Evolutionary conservation across 1,284 basidiomycete genomes (phyloP).

Genomic region (Naganishia albida): DNA sequence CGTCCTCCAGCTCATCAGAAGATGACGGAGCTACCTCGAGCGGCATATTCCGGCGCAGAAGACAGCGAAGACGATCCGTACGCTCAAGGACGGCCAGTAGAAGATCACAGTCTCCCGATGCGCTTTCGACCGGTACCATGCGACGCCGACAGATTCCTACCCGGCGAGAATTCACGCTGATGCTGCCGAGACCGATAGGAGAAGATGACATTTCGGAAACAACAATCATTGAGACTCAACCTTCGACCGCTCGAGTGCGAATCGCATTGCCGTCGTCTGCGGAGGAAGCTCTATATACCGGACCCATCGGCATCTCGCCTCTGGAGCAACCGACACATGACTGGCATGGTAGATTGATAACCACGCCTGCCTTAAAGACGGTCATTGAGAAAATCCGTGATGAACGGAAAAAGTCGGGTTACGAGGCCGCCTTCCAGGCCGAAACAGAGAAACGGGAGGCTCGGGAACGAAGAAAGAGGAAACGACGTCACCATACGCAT

Average conservation of each 20-base stretch:
- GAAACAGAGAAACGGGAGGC: conserved; percentile 27
- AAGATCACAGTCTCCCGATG: conserved; percentile 21
- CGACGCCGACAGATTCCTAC: conserved; percentile 5
- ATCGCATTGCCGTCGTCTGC: conserved; percentile 19
- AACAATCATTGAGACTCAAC: conserved; percentile 1
- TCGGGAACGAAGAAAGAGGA: conserved; percentile 11
- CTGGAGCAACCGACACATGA: conserved; percentile 13
- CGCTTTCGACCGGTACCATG: conserved; percentile 7
- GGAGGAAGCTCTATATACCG: conserved; percentile 1
- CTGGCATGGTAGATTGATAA: conserved; percentile 28
- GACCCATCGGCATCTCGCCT: conserved; percentile 2
- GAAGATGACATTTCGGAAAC: conserved; percentile 27
- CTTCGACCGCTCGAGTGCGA: conserved; percentile 12
- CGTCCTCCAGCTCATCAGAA: conserved; percentile 24
- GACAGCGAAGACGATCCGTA: conserved; percentile 1
- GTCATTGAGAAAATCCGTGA: conserved; percentile 25
- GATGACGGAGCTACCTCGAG: conserved; percentile 15
- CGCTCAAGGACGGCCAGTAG: conserved; percentile 20
- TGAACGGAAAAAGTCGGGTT: conserved; percentile 29
- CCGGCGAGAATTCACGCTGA: conserved; percentile 30
- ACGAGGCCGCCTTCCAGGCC: conserved; percentile 21
- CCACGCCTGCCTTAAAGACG: conserved; percentile 25
- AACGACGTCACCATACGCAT: conserved; percentile 18
- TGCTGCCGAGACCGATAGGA: conserved; percentile 29
- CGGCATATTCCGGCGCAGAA: conserved; percentile 16